Percentiles rank a stretch among this genome's conserved stretches.
Conservation (phyloP, 139 green algal species). For the Haematococcus sp. region DNA sequence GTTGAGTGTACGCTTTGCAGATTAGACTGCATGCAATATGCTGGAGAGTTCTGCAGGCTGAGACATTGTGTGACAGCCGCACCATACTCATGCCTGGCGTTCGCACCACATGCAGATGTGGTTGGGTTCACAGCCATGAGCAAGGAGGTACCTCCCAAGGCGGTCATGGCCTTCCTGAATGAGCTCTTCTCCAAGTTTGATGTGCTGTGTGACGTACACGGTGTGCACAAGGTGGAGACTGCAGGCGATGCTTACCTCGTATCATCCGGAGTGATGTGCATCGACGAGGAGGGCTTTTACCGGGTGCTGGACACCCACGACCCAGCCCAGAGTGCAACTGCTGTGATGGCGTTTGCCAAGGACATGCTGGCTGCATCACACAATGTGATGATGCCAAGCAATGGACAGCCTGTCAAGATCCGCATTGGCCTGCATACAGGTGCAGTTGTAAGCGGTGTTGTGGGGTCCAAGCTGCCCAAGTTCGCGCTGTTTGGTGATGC, state of each 20-base stretch:
- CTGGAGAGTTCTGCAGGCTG: too few species aligned
- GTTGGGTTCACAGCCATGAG: slow-evolving; percentile 27
- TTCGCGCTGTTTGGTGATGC: slow-evolving; percentile 21
- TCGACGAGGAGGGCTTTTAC: background rate
- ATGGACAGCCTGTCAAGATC: slow-evolving; percentile 11
- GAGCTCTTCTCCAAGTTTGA: slow-evolving; percentile 20
- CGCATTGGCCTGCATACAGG: slow-evolving; percentile 27
- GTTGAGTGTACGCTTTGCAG: too few species aligned
- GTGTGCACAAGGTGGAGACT: slow-evolving; percentile 9
- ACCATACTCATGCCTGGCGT: too few species aligned
- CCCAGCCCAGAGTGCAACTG: background rate
- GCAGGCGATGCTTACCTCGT: background rate
- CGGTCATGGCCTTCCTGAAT: slow-evolving; percentile 24
- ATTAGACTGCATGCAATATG: too few species aligned
- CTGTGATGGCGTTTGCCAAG: background rate
- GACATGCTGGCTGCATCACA: background rate
- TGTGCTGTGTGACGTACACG: slow-evolving; percentile 16
- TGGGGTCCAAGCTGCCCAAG: slow-evolving; percentile 20
- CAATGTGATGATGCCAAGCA: slow-evolving; percentile 5
- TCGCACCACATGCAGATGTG: too few species aligned
- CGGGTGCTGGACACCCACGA: background rate
- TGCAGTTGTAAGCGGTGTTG: slow-evolving; percentile 8
- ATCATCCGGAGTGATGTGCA: background rate
- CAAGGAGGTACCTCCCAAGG: slow-evolving; percentile 9
- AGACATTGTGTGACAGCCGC: too few species aligned